Evolutionary conservation across 2,329 filamentous ascomycete genomes (phyloP).

Genomic region (Cyanodermella asteris): DNA sequence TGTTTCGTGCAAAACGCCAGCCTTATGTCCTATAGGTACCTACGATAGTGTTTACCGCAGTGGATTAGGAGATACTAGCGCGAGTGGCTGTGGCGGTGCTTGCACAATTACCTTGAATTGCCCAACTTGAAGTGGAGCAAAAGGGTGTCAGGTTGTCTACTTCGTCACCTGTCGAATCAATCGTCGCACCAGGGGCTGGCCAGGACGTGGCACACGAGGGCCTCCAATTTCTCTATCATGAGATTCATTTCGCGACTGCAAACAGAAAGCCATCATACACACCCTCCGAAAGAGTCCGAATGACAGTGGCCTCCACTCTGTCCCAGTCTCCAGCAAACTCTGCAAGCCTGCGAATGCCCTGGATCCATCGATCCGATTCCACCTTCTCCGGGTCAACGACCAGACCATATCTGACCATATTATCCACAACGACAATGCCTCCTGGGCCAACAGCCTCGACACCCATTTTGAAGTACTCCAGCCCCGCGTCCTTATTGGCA

Average conservation of each 20-base stretch:
- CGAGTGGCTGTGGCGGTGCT: too few relatives aligned
- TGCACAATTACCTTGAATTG: too few relatives aligned
- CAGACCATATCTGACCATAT: conserved; percentile 23
- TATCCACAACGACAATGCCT: conserved; percentile 27
- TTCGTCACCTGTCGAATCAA: too few relatives aligned
- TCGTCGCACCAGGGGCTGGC: conserved; percentile 3
- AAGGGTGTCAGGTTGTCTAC: too few relatives aligned
- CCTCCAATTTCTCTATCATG: conserved; percentile 2
- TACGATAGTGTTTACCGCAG: too few relatives aligned
- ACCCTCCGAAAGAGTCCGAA: conserved; percentile 27
- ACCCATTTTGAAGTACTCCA: conserved; percentile 26
- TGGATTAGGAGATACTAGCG: too few relatives aligned
- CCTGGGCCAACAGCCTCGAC: conserved; percentile 19
- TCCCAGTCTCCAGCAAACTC: conserved; percentile 21
- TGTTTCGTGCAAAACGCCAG: too few relatives aligned
- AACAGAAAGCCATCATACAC: conserved; percentile 25
- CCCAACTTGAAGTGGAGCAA: too few relatives aligned
- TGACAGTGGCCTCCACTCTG: conserved; percentile 19
- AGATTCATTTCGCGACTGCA: conserved; percentile 15
- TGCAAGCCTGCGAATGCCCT: conserved; percentile 14
- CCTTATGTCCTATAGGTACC: too few relatives aligned
- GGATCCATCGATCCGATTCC: conserved; percentile 9
- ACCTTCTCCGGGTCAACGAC: conserved; percentile 12
- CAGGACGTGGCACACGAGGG: conserved; percentile 5
- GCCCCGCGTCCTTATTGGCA: conserved; percentile 28